These are phyloP conservation scores for Pelargonium citronellum DNA, from an alignment of 441 rosid genomes.

Conservation along the genomic window DNA sequence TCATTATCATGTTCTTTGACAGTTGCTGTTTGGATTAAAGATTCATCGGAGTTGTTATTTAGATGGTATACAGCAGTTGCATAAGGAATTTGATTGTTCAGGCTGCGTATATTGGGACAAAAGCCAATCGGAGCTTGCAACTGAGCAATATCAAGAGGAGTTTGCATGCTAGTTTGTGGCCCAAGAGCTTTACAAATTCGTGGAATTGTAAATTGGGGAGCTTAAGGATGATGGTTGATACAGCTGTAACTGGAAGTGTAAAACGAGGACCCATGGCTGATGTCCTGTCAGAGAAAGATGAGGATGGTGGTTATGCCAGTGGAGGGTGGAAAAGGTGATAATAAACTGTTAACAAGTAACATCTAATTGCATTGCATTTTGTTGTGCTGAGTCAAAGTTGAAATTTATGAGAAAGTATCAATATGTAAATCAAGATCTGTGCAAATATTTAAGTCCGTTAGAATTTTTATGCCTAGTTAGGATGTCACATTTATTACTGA, in stretches of 20 bases:
- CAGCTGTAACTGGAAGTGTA: constrained; percentile 44
- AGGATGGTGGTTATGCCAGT: constrained; percentile 59
- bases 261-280: constrained; percentile 36
- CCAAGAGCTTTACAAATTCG: constrained; percentile 17
- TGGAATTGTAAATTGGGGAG: constrained; percentile 30
- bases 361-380: background rate
- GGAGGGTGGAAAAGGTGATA: constrained; percentile 90
- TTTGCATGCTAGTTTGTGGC: constrained; percentile 33
- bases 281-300: constrained; percentile 51
- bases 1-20: constrained; percentile 12
- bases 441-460: background rate
- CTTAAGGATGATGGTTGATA: constrained; percentile 73
- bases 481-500: background rate
- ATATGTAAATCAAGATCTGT: background rate
- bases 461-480: background rate
- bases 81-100: constrained; percentile 54
- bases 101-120: constrained; percentile 44
- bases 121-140: constrained; percentile 34
- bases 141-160: constrained; percentile 25
- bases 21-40: constrained; percentile 20
- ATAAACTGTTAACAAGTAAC: constrained; percentile 2
- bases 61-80: constrained; percentile 74
- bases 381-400: background rate
- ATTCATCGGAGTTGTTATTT: constrained; percentile 31
- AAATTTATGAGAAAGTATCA: background rate